Evolutionary conservation across 1,284 basidiomycete genomes (phyloP), one percentile per base, ranked within the genome.

Genomic region (Marasmius sp.): DNA sequence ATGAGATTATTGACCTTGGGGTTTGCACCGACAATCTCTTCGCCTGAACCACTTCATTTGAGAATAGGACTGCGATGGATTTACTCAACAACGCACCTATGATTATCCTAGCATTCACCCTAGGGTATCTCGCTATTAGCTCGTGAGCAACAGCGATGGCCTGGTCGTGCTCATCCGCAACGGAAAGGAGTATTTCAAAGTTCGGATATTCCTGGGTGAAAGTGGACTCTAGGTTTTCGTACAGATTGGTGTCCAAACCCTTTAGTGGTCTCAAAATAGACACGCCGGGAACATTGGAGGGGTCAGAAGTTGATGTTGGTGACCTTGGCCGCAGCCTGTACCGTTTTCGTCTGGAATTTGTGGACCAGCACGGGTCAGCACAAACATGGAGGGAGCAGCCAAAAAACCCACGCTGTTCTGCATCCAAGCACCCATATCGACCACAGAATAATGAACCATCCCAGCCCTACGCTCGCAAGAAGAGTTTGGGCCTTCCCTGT

Each of bases 1-100:
- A 97, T 85, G 45, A 99, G 87, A 72, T 99, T 99, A 81, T 98
- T 98, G 70, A 99, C 91, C 80, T 99, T 99, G 1, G 97, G 97
- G 71, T 99, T 99, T 45, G 95, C 90, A 1, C 97, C 96, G 18
- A 97, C 85, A 38, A 81, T 69, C 61, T 92, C 87, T 69, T 89
- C 86, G 36, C 90, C 90, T 91, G 65, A 64, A 58, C 56, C n/a
- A 59, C 63, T 34, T 49, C 57, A 63, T 45, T 45, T 36, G 49
- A 62, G 54, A 60, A 22, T 51, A 49, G 50, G 61, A 27, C 61
- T 20, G 53, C 49, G 18, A 20, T 47, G 55, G 34, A 58, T 59
- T 37, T 27, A 27, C 18, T 34, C 48, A n/a, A 34, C 20, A 20
- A 74, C 88, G 67, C 71, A 94, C 95, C 91, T 62, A 94, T 84